Evolutionary conservation across 176 grass and related monocot species (phyloP), one percentile per base, ranked within the genome.

Genomic region (Areca catechu): DNA sequence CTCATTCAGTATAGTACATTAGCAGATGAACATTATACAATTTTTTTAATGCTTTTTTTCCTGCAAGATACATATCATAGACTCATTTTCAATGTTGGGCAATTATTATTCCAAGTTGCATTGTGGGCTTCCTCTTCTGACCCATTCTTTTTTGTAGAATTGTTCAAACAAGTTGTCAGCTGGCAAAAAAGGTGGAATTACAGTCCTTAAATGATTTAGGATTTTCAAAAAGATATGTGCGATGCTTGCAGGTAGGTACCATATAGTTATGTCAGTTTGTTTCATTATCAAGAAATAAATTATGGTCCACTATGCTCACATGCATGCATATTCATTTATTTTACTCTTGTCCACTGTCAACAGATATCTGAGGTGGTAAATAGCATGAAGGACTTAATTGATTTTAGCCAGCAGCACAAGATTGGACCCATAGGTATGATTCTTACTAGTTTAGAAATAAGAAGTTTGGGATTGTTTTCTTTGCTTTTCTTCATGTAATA

Each of bases 281-380:
- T 43, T 29, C 27, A 29, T 29, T 43, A 14, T 43, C 34, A 14
- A 43, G 7, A 43, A 43, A 43, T 43, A 14, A 7, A 43, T 43
- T 43, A 43, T 43, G 34, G 2, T 43, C 34, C 34, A 43, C 1
- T 43, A 43, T 43, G 34, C 2, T 43, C 9, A 43, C 1, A 43
- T 43, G 34, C 34, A 43, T 43, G 10, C 34, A 43, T 43, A 3
- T 43, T 43, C 1, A 43, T 43, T 43, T 43, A 43, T 43, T 14
- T 12, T 43, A 12, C 9, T 15, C 62, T 12, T 73, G 30, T 61
- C 34, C 47, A 43, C 10, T 12, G 34, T 66, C 72, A 15, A 48
- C 69, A 98, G 88, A 89, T 98, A 83, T 92, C 88, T 17, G 94
- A 98, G 81, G 88, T 98, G 62, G 94, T 98, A 56, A 93, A 88